A percentile compares a stretch with the other conserved stretches of the same genome.
phyloP scores from a whole-genome alignment of 2,329 filamentous ascomycete species.

The Penicillium sp. region DNA sequence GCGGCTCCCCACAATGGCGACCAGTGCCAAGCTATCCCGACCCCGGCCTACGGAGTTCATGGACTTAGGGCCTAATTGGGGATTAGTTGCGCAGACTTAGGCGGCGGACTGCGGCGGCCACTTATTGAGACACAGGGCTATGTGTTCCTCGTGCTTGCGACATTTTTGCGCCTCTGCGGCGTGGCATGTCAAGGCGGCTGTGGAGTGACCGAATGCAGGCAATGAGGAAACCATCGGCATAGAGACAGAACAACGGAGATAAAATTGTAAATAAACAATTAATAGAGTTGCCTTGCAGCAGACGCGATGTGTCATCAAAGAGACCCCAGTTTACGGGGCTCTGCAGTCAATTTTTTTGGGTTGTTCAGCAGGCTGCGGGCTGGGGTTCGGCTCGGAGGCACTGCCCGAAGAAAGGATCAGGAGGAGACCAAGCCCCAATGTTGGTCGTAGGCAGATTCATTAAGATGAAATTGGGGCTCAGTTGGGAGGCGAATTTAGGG shows the following conservation, averaged over 20 bases:
- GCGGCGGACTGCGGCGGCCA: slow-evolving; percentile 13
- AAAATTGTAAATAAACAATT: background rate
- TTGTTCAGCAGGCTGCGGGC: background rate
- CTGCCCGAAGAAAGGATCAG: slow-evolving; percentile 7
- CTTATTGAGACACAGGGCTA: slow-evolving; percentile 51
- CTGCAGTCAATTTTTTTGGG: background rate
- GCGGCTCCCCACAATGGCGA: slow-evolving; percentile 45
- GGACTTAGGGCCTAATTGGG: slow-evolving; percentile 44
- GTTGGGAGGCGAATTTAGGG: slow-evolving; percentile 1
- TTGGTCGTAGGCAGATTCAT: slow-evolving; percentile 14
- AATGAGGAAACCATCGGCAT: background rate
- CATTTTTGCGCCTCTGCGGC: slow-evolving; percentile 19
- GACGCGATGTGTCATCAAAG: background rate
- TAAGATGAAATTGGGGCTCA: background rate
- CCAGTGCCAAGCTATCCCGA: slow-evolving; percentile 42
- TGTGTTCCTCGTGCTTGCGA: slow-evolving; percentile 45
- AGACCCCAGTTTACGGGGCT: background rate
- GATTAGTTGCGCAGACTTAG: slow-evolving; percentile 47
- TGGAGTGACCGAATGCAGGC: slow-evolving; percentile 16
- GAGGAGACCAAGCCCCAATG: slow-evolving; percentile 6
- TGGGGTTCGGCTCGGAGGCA: slow-evolving; percentile 2
- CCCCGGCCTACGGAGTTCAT: slow-evolving; percentile 51
- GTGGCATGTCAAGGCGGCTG: slow-evolving; percentile 12
- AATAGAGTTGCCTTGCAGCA: slow-evolving; percentile 2
- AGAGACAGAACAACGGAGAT: background rate